Percentiles rank a stretch among this genome's conserved stretches.
These are phyloP conservation scores for Mucor piriformis DNA, from an alignment of 371 early-diverging fungal species.

Conservation along the genomic window DNA sequence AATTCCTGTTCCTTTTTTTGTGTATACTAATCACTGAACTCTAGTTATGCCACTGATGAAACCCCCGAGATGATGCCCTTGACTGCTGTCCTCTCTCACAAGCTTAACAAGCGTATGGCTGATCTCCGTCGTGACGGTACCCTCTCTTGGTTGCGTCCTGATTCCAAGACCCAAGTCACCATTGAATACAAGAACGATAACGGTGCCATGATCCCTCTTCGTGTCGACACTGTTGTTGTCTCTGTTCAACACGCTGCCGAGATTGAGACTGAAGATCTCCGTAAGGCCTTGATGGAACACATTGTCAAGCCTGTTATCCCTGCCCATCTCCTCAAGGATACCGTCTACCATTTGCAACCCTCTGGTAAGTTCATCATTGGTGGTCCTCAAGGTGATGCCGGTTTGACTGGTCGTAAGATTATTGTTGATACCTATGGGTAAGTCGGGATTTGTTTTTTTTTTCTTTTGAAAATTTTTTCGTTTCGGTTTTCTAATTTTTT, in stretches of 20 bases:
- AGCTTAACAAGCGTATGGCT: conserved; percentile 94
- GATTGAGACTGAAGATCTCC: conserved; percentile 82
- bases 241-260: conserved; percentile 98
- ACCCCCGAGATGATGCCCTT: conserved; percentile 99
- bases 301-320: conserved; percentile 96
- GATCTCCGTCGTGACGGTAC: conserved; percentile 93
- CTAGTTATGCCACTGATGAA: conserved; percentile 96
- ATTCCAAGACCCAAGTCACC: conserved; percentile 99
- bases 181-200: conserved; percentile 97
- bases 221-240: conserved; percentile 98
- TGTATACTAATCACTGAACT: too few relatives aligned
- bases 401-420: conserved; percentile 99
- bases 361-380: conserved; percentile 99
- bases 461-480: background rate
- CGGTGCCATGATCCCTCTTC: conserved; percentile 92
- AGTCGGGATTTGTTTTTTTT: conserved; percentile 2
- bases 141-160: conserved; percentile 95
- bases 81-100: conserved; percentile 95
- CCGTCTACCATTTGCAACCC: conserved; percentile 98
- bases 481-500: conserved; percentile 38
- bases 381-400: conserved; percentile 99
- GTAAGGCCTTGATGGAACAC: conserved; percentile 90
- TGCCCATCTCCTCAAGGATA: conserved; percentile 87
- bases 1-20: background rate
- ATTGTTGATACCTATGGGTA: conserved; percentile 92